Evolutionary conservation across 1,284 basidiomycete genomes (phyloP), one percentile per base, ranked within the genome.

Genomic region (Apiotrichum montevideense): DNA sequence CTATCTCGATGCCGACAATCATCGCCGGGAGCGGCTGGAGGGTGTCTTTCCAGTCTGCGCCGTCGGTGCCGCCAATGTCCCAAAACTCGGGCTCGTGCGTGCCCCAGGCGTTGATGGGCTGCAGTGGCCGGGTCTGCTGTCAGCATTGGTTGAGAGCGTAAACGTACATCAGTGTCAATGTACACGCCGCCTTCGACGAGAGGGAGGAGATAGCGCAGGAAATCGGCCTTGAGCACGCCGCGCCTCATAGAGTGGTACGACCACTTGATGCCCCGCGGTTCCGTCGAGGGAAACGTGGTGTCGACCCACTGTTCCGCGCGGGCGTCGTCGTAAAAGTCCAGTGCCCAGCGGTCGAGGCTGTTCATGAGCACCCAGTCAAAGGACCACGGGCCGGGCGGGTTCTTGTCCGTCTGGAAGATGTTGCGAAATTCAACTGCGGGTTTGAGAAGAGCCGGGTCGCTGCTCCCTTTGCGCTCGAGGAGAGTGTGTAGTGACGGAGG

Each of bases 161-260:
- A 21, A 21, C 21, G 21, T 21, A 21, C 21, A 52, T 74, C 72
- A 13, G 73, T 70, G 51, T 78, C 77, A 14, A 69, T 64, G 61
- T 78, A 78, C 37, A 77, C 70, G 9, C 77, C 77, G 1, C 77
- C 77, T 44, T 75, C 62, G 10, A 78, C 61, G n/a, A 77, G 58
- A 1, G 76, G 67, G 6, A 78, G 57, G 7, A 79, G 63, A 55
- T 79, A 79, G 32, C 77, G 61, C 51, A 78, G 64, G 39, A 78
- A 68, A 55, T 78, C 77, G n/a, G 75, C 73, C 58, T 65, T 70
- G 59, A 77, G 61, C 9, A 78, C 74, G 11, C 73, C 74, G 14
- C 71, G 63, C 32, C 68, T 64, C 61, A 78, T 64, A 33, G 51
- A 63, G 34, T 67, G 43, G 73, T 75, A 78, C 9, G 71, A 69